Base-by-base conservation (phyloP, 352 stramenopile genomes). In the Phytophthora sp. region DNA sequence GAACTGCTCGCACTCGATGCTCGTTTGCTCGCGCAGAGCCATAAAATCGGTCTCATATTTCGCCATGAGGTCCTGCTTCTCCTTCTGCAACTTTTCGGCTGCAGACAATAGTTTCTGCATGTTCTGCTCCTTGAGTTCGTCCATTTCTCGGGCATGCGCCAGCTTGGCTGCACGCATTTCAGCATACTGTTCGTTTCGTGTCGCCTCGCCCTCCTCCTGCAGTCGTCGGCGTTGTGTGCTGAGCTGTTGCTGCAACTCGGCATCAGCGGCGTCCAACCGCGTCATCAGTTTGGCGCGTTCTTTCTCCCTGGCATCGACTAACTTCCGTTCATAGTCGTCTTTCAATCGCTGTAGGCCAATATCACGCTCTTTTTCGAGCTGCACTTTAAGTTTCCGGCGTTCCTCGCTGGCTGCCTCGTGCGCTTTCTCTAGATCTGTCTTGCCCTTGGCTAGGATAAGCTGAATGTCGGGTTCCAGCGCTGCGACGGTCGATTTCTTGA, bases 401-500 rank as follows among this genome's bases (percentile, higher is more conserved):
- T 94, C 86, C 24, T 93, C 82, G 1, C 24, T 56, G 1, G 83
- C 83, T 3, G 69, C 61, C 12, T 94, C 86, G 15, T 82, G 73
- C 1, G 73, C 80, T 13, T 82, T 87, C 12, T 91, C 80, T 7
- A 91, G 47, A 35, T 91, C 85, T 15, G 71, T 79, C 69, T 91
- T 94, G 24, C 84, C 82, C 50, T 90, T 90, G 4, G 81, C 67
- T 24, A 94, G 71, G 64, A 94, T 94, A 16, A 84, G 77, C 47
- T 94, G 86, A 47, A 94, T 91, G 50, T 94, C 84, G 0, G 86
- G 84, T 52, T 94, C 86, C 16, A 94, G 57, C 5, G 86, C 84
- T 44, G 87, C 82, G 18, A 94, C 77, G 0, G 86, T 93, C 29
- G 79, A 87, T 52, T 93, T 94, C 67, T 94, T 94, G 63, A 93